These are phyloP conservation scores for Colletotrichum sojae DNA, from an alignment of 2,329 filamentous ascomycete species.

Conservation along the genomic window DNA sequence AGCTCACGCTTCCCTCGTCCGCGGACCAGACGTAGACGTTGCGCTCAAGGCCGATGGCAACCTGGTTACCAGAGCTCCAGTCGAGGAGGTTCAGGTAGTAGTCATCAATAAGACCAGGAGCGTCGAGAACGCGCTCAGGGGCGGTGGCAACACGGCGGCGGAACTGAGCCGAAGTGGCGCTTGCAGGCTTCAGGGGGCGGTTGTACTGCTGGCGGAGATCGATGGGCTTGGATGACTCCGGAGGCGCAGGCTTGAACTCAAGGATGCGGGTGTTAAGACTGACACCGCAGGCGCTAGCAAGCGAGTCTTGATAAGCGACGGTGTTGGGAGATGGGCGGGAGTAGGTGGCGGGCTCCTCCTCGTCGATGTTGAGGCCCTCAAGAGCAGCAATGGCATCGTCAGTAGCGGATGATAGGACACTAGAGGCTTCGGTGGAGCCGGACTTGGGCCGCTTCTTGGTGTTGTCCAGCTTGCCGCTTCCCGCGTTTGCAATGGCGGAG, in stretches of 20 bases:
- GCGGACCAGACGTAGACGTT: slow-evolving; percentile 99
- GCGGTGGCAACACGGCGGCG: slow-evolving; percentile 93
- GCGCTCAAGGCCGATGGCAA: slow-evolving; percentile 96
- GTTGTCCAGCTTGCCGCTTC: slow-evolving; percentile 85
- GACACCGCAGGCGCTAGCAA: slow-evolving; percentile 92
- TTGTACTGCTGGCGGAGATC: slow-evolving; percentile 99
- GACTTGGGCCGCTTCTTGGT: slow-evolving; percentile 81
- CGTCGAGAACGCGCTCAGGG: slow-evolving; percentile 95
- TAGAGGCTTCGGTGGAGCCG: slow-evolving; percentile 78
- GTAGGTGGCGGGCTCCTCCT: slow-evolving; percentile 78
- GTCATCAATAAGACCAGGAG: slow-evolving; percentile 95
- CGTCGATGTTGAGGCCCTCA: slow-evolving; percentile 81
- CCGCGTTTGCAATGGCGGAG: slow-evolving; percentile 86
- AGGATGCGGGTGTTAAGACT: slow-evolving; percentile 95
- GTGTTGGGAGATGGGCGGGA: slow-evolving; percentile 88
- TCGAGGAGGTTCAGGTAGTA: slow-evolving; percentile 99
- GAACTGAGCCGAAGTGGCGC: slow-evolving; percentile 83
- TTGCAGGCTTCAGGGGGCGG: slow-evolving; percentile 87
- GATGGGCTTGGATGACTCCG: slow-evolving; percentile 97
- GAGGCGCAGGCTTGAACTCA: slow-evolving; percentile 97
- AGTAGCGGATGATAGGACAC: slow-evolving; percentile 82
- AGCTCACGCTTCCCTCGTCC: slow-evolving; percentile 90
- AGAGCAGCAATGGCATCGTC: slow-evolving; percentile 86
- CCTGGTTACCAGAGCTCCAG: slow-evolving; percentile 98
- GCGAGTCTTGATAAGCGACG: slow-evolving; percentile 90